Evolutionary conservation across 371 early-diverging fungal species (phyloP), one percentile per base, ranked within the genome.

Genomic region (Massospora cicadina): DNA sequence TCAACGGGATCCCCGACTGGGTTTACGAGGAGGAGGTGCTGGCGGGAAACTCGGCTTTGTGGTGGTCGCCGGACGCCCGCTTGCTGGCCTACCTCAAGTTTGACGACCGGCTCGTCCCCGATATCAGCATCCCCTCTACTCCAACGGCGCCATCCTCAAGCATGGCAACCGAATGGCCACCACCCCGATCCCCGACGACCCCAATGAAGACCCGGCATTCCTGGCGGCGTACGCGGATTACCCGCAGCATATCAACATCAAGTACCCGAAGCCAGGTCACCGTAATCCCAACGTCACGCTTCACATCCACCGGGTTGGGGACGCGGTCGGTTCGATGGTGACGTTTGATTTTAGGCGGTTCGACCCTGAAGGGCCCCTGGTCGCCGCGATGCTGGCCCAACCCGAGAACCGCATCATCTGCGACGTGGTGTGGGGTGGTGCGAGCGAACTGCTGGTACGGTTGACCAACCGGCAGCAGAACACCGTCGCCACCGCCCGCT

Each of bases 1-100:
- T 93, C 70, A 95, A 96, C 70, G 98, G 97, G 7, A 77, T 95
- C 13, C 85, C 93, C 27, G 98, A 97, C 73, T 98, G 98, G 98
- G 95, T 96, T 0, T 96, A 97, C 68, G 97, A 95, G 75, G 95
- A 97, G 71, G 95, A 97, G 68, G 89, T 97, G 0, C 80, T 89
- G 58, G 76, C 70, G 0, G 70, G 72, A 0, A 76, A 84, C 23
- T 72, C 74, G 21, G 86, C 93, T 0, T 68, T 90, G 28, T 94
- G 93, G 93, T 94, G 95, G 88, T 87, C 92, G 0, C 90, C 92
- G 2, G 89, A 90, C 64, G 88, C 84, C 1, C 78, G 76, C 3
- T 79, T 80, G 13, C 58, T 95, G 29, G 92, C 90, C 0, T 97
- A 82, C 69, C 68, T 97, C 62, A 84, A 89, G 2, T 84, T 91